Conservation (phyloP, 345 rosid genomes). For the Populus alba region DNA sequence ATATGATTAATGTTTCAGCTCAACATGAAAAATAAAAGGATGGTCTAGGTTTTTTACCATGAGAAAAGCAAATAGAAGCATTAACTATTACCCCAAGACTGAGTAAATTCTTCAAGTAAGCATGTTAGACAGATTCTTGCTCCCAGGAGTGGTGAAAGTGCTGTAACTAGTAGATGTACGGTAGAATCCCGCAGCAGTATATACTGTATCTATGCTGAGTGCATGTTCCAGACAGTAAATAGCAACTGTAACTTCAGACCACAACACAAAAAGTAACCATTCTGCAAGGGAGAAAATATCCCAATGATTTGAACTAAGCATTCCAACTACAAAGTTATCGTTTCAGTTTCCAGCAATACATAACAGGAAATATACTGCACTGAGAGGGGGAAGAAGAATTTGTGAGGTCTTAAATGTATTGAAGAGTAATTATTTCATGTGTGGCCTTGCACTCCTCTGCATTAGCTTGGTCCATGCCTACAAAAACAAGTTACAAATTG, state of each 20-base stretch:
- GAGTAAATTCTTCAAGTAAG: too few species aligned
- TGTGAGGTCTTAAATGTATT: neutral
- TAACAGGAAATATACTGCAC: neutral
- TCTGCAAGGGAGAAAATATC: neutral
- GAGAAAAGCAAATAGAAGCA: too few species aligned
- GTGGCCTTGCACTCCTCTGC: too few species aligned
- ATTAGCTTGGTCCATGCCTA: too few species aligned
- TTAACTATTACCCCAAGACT: too few species aligned
- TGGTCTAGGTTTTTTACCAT: too few species aligned
- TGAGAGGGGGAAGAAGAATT: neutral
- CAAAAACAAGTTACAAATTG: neutral
- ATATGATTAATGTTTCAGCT: too few species aligned
- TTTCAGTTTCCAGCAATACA: neutral
- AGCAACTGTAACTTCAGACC: neutral
- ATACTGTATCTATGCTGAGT: neutral
- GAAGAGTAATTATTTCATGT: neutral
- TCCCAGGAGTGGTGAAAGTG: too few species aligned
- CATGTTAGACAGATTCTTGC: too few species aligned
- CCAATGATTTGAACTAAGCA: neutral
- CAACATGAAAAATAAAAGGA: too few species aligned
- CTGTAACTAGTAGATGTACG: too few species aligned
- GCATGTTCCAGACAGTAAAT: neutral
- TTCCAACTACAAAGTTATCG: neutral
- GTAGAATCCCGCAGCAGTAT: too few species aligned
- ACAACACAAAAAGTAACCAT: neutral